Evolutionary conservation across 2,329 filamentous ascomycete genomes (phyloP), one percentile per base, ranked within the genome.

Genomic region (Fulvia fulva): DNA sequence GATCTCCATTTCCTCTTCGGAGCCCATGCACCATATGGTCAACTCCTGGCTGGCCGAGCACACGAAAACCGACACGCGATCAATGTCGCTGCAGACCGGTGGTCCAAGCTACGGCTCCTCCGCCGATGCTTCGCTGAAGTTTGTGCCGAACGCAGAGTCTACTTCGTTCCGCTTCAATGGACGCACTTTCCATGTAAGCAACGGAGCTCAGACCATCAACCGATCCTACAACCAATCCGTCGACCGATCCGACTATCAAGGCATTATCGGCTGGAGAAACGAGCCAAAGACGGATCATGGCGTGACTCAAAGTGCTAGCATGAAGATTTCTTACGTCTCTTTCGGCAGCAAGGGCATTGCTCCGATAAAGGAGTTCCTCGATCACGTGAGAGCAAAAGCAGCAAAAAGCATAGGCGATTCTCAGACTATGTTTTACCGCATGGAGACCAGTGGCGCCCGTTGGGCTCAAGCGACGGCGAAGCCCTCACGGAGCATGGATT

Each of bases 401-500:
- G 14, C 28, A 12, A 30, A 30, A 11, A 11, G 5, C 5, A 5
- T 16, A n/a, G 16, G 37, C 14, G 14, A n/a, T 5, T 14, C 14
- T n/a, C 14, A 16, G 37, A 41, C 5, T n/a, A 41, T n/a, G 14
- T 41, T 19, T n/a, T 19, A 41, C 16, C 16, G 37, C 16, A 7
- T 8, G 4, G 34, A n/a, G 37, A 19, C 14, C 3, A n/a, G 19
- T 19, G 37, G 37, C 16, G 19, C 3, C 19, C 37, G 1, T 3
- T 41, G 37, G 37, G 37, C 16, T 41, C 37, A 14, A 41, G 14
- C 16, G 16, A 41, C 37, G 3, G 19, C 14, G 1, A 41, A n/a
- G 5, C 37, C 37, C 14, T 19, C 37, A 7, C 9, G 37, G 16
- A 19, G 14, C 37, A 41, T 92, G 75, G 79, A 80, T 52, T 91